Percentiles rank a stretch among this genome's conserved stretches.
Evolutionary conservation across 2,329 filamentous ascomycete genomes (phyloP).

Genomic region (Colletotrichum sp.): DNA sequence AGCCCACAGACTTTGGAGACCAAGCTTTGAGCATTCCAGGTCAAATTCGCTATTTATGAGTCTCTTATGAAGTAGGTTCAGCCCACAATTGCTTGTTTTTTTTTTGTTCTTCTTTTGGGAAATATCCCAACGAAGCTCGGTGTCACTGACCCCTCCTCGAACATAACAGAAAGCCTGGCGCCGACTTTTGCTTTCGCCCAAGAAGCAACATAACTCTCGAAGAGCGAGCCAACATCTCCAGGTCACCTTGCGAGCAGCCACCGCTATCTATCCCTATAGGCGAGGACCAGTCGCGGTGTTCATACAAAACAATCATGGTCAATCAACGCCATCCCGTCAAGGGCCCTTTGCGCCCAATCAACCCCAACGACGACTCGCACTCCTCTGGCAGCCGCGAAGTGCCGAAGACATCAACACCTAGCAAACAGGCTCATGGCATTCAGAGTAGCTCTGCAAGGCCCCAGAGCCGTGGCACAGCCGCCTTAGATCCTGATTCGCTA

Average conservation of each 20-base stretch:
- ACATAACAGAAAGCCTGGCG: constrained; percentile 31
- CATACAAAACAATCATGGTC: constrained; percentile 42
- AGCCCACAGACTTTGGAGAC: neutral
- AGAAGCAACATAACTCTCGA: constrained; percentile 31
- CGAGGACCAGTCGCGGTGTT: neutral
- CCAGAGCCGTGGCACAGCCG: neutral
- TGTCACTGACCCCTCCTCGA: constrained; percentile 3
- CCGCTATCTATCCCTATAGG: neutral
- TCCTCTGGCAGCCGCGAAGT: constrained; percentile 27
- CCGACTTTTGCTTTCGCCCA: constrained; percentile 35
- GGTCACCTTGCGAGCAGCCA: neutral
- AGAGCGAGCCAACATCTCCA: constrained; percentile 24
- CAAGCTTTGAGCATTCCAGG: neutral
- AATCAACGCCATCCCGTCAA: constrained; percentile 52
- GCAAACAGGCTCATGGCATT: constrained; percentile 7
- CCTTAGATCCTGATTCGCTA: constrained; percentile 18
- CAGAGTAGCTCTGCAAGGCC: constrained; percentile 31
- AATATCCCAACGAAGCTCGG: neutral
- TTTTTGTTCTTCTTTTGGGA: neutral
- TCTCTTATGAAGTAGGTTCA: neutral
- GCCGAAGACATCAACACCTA: neutral
- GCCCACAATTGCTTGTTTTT: neutral
- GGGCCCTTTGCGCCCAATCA: constrained; percentile 44
- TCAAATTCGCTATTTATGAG: neutral
- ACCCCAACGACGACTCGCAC: constrained; percentile 34